Percentiles rank a stretch among this genome's conserved stretches.
phyloP scores from a whole-genome alignment of 345 rosid species.

The Orychophragmus violaceus region DNA sequence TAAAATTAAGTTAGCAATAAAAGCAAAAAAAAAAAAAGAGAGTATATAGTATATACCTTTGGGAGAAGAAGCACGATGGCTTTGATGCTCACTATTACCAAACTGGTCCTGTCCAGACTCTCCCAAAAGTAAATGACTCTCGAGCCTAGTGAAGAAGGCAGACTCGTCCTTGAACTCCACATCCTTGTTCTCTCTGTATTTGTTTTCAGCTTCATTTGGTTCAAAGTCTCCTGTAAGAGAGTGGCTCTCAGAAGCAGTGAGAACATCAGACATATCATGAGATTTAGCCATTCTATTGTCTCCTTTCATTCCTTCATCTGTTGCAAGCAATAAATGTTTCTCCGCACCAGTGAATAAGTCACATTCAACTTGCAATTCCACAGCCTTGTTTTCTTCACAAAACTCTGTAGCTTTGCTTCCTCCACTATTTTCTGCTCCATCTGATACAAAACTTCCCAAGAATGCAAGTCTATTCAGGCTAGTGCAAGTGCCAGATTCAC shows the following conservation, averaged over 20 bases:
- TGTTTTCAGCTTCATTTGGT: background rate
- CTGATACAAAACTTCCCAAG: too few relatives aligned
- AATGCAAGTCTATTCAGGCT: background rate
- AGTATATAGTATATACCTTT: too few relatives aligned
- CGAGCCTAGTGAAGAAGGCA: background rate
- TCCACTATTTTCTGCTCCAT: background rate
- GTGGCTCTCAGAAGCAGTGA: background rate
- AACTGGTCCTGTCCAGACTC: slow-evolving; percentile 1
- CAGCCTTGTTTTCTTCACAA: background rate
- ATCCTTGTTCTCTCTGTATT: background rate
- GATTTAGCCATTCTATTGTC: background rate
- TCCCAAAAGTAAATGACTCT: background rate
- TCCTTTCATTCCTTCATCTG: too few relatives aligned
- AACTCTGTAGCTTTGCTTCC: background rate
- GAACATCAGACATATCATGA: background rate
- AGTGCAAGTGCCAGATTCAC: background rate
- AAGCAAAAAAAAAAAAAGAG: background rate
- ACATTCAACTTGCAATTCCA: background rate
- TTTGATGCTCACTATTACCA: background rate
- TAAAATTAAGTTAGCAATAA: background rate
- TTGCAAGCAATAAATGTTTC: too few relatives aligned
- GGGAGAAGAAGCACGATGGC: background rate
- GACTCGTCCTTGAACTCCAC: background rate
- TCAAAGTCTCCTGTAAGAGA: slow-evolving; percentile 5
- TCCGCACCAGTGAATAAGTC: background rate